Conservation (phyloP, 2,329 filamentous ascomycete species). For the Chrysosporium queenslandicum region DNA sequence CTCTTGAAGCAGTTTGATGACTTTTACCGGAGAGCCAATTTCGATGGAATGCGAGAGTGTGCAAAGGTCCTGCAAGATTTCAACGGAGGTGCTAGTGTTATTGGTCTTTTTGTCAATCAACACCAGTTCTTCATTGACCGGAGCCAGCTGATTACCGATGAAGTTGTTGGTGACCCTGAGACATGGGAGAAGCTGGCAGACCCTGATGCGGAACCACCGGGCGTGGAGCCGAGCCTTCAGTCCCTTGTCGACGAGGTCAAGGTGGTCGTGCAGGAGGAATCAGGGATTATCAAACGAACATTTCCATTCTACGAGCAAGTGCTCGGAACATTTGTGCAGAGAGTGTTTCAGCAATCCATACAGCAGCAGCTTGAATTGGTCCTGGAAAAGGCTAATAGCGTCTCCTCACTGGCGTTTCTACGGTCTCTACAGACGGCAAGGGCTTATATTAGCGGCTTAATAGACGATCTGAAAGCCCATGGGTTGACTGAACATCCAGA, state of each 20-base stretch:
- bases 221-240: slow-evolving; percentile 84
- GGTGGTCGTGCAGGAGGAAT: slow-evolving; percentile 93
- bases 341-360: slow-evolving; percentile 95
- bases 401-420: slow-evolving; percentile 85
- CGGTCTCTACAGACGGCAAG: slow-evolving; percentile 83
- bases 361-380: slow-evolving; percentile 95
- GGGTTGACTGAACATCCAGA: slow-evolving; percentile 93
- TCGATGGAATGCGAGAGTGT: slow-evolving; percentile 96
- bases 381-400: slow-evolving; percentile 80
- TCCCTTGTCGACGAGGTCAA: slow-evolving; percentile 88
- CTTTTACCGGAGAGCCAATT: slow-evolving; percentile 89
- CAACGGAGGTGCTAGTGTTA: slow-evolving; percentile 89
- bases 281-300: slow-evolving; percentile 87
- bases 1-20: slow-evolving; percentile 93
- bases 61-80: slow-evolving; percentile 90
- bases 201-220: slow-evolving; percentile 82
- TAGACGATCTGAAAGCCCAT: slow-evolving; percentile 89
- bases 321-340: slow-evolving; percentile 80
- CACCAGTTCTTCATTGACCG: slow-evolving; percentile 98
- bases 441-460: slow-evolving; percentile 73
- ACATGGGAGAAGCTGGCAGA: slow-evolving; percentile 89
- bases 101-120: slow-evolving; percentile 93
- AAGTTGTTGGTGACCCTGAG: slow-evolving; percentile 52
- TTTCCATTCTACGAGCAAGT: slow-evolving; percentile 97
- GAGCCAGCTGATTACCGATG: slow-evolving; percentile 81